These are phyloP conservation scores for Silene uniflora DNA, from an alignment of 148 eudicot species.

Conservation along the genomic window DNA sequence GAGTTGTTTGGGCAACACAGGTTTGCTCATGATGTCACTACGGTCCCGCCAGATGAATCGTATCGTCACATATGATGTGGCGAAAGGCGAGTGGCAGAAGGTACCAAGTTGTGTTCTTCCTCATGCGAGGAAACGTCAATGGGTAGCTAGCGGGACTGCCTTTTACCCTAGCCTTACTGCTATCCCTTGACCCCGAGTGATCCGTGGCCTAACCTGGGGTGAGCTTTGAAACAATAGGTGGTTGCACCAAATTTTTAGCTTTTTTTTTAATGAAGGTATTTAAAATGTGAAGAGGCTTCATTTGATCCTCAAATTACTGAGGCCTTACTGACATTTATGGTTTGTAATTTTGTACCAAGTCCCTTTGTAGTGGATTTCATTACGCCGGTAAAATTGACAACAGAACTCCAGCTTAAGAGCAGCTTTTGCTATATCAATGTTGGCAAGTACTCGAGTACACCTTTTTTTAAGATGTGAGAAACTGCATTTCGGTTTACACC, in stretches of 20 bases:
- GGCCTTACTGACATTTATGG: not conserved
- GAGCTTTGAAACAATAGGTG: not conserved
- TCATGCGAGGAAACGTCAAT: slow-evolving; percentile 62
- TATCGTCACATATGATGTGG: slow-evolving; percentile 62
- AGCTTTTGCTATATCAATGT: not conserved
- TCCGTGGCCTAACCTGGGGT: not conserved
- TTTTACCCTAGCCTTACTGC: slow-evolving; percentile 78
- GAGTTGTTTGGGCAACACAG: slow-evolving; percentile 94
- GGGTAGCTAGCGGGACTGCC: slow-evolving; percentile 81
- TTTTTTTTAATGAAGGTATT: not conserved
- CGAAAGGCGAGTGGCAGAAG: slow-evolving; percentile 67
- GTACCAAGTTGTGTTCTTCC: slow-evolving; percentile 63
- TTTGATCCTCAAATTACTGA: not conserved
- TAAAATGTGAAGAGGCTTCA: not conserved
- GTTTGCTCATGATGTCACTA: slow-evolving; percentile 81
- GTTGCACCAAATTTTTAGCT: not conserved
- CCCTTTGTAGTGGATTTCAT: slow-evolving; percentile 3
- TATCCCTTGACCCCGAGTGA: slow-evolving; percentile 34
- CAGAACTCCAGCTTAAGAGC: not conserved
- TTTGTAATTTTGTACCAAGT: not conserved
- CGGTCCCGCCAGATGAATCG: slow-evolving; percentile 79
- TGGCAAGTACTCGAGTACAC: not conserved
- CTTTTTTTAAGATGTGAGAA: too few species aligned
- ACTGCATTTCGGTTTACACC: not conserved
- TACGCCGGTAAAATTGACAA: slow-evolving; percentile 7